These are phyloP conservation scores for Trichoderma arundinaceum DNA, from an alignment of 2,329 filamentous ascomycete species.

Conservation along the genomic window DNA sequence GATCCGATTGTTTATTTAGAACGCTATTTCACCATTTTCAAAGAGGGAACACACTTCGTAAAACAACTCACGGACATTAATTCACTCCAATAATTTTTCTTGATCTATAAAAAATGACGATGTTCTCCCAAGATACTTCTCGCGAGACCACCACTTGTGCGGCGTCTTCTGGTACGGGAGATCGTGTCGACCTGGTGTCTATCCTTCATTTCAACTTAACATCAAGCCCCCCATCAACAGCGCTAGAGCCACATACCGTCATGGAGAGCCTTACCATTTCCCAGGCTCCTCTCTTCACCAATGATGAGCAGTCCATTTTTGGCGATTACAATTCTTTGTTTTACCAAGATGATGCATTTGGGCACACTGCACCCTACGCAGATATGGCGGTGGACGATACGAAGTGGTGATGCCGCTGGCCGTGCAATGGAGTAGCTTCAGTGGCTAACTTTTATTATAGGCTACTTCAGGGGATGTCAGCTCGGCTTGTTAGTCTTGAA, in stretches of 20 bases:
- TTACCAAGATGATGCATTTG: no score
- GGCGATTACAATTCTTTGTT: background rate
- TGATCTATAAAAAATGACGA: no score
- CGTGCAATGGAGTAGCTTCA: no score
- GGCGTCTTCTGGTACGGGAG: background rate
- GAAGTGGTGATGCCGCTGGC: no score
- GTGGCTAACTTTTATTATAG: background rate
- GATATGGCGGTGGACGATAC: no score
- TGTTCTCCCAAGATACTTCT: no score
- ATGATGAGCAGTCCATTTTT: background rate
- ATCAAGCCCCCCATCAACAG: background rate
- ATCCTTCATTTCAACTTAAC: background rate
- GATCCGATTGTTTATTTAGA: background rate
- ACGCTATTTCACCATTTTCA: background rate
- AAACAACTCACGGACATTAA: no score
- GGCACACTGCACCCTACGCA: no score
- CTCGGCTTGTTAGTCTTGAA: constrained; percentile 7
- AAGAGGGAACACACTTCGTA: no score
- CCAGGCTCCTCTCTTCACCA: background rate
- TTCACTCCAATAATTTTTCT: no score
- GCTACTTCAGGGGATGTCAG: constrained; percentile 13
- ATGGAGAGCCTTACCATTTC: background rate
- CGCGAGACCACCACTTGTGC: no score
- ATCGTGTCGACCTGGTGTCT: no score
- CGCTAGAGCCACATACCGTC: background rate